These are phyloP conservation scores for Fusarium sp. DNA, from an alignment of 2,329 filamentous ascomycete species.

Conservation along the genomic window DNA sequence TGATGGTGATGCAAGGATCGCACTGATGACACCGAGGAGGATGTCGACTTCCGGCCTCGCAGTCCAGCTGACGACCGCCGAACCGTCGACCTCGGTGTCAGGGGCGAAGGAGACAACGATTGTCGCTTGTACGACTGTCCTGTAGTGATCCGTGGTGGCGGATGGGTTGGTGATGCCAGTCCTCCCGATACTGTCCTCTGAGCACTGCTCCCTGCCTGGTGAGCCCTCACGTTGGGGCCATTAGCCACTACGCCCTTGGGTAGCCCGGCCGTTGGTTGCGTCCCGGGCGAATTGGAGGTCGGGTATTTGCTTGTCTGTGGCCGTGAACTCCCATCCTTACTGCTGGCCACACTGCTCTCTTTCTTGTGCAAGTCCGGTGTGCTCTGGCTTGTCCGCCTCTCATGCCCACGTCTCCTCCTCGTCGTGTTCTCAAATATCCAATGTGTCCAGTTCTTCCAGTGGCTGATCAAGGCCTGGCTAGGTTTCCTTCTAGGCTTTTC, in stretches of 20 bases:
- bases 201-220: constrained; percentile 32
- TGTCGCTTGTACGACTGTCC: constrained; percentile 75
- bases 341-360: constrained; percentile 60
- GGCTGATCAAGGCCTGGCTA: constrained; percentile 71
- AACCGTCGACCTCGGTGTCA: constrained; percentile 90
- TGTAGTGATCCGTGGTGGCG: constrained; percentile 52
- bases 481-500: constrained; percentile 71
- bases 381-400: constrained; percentile 69
- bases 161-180: constrained; percentile 49
- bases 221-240: constrained; percentile 59
- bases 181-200: constrained; percentile 45
- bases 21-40: constrained; percentile 93
- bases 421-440: constrained; percentile 75
- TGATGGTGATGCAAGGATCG: constrained; percentile 91
- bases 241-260: constrained; percentile 68
- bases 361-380: constrained; percentile 72
- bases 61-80: constrained; percentile 87
- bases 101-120: constrained; percentile 87
- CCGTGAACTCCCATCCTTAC: constrained; percentile 70
- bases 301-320: constrained; percentile 74
- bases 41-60: constrained; percentile 94
- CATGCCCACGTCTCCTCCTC: constrained; percentile 64
- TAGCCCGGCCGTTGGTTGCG: constrained; percentile 61
- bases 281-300: constrained; percentile 54
- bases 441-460: constrained; percentile 76